Conservation (phyloP, 176 grass and related monocot genomes). For the Pharus latifolius region DNA sequence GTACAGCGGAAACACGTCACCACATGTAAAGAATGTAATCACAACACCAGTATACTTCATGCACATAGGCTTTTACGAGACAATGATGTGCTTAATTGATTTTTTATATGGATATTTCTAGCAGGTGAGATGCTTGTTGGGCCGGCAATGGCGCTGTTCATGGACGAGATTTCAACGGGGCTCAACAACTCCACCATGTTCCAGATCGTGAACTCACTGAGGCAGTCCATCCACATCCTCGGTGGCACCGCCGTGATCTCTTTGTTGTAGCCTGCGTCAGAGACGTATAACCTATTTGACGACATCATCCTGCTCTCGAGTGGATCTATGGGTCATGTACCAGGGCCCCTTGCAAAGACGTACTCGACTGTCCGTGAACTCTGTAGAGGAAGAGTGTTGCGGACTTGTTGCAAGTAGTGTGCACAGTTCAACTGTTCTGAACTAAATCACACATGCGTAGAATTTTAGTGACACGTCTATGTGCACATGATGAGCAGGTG, state of each 20-base stretch:
- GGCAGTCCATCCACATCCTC: slow-evolving; percentile 40
- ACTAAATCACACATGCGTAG: background rate
- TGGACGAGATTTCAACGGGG: slow-evolving; percentile 57
- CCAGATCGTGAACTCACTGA: slow-evolving; percentile 45
- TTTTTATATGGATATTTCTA: too few relatives aligned
- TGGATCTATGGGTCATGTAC: slow-evolving; percentile 32
- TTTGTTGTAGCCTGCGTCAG: slow-evolving; percentile 39
- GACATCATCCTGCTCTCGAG: slow-evolving; percentile 48
- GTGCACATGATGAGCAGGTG: too few relatives aligned
- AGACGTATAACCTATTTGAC: slow-evolving; percentile 45
- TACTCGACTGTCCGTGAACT: slow-evolving; percentile 39
- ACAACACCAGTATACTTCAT: too few relatives aligned
- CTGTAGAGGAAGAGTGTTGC: slow-evolving; percentile 40
- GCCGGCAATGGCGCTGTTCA: slow-evolving; percentile 37
- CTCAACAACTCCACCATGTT: slow-evolving; percentile 50
- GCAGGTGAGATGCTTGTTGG: slow-evolving; percentile 55
- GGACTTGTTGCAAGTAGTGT: too few relatives aligned
- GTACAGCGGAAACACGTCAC: slow-evolving; percentile 44
- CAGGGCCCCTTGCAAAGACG: slow-evolving; percentile 37
- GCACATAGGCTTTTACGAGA: too few relatives aligned
- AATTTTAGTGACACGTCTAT: background rate
- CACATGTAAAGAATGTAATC: slow-evolving; percentile 17
- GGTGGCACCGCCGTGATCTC: slow-evolving; percentile 36
- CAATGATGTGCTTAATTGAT: too few relatives aligned
- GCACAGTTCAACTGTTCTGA: slow-evolving; percentile 7